Evolutionary conservation across 2,329 filamentous ascomycete species (phyloP), one percentile per base, ranked within the genome.

Genomic region (Ophiostoma populinum): DNA sequence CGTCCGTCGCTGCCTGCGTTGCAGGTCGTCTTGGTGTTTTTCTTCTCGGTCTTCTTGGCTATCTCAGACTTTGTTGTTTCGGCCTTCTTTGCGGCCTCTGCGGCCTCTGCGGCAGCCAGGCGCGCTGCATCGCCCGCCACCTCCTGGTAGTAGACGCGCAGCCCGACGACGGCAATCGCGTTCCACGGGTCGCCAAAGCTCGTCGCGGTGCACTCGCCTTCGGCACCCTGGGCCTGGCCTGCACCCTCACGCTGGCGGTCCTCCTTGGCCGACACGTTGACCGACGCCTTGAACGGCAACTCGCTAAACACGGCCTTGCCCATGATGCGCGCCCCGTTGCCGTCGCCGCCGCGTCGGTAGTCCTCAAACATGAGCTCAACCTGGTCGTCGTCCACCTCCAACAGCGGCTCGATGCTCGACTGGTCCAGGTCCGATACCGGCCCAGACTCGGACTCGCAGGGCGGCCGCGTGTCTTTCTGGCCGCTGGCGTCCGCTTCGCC

Each of bases 181-280:
- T 75, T 75, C 71, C 71, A 76, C 0, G 67, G 62, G 19, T 71
- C 62, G n/a, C n/a, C n/a, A n/a, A 21, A 29, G 7, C 43, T 15
- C 10, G 15, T 19, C 10, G n/a, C n/a, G n/a, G n/a, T n/a, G n/a
- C n/a, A n/a, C 6, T 16, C 21, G n/a, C 5, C 16, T 7, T 35
- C 32, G 19, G 37, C 24, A n/a, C 26, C 20, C 28, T n/a, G n/a
- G n/a, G n/a, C n/a, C n/a, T n/a, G n/a, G n/a, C n/a, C n/a, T n/a
- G n/a, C n/a, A n/a, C n/a, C n/a, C n/a, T n/a, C n/a, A n/a, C n/a
- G n/a, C n/a, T n/a, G n/a, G n/a, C n/a, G n/a, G n/a, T n/a, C n/a
- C n/a, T n/a, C n/a, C n/a, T n/a, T n/a, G n/a, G n/a, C n/a, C n/a
- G n/a, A n/a, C n/a, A n/a, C n/a, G n/a, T n/a, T n/a, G n/a, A n/a